Evolutionary conservation across 192 early-diverging fungal genomes (phyloP), one percentile per base, ranked within the genome.

Genomic region (Linnemannia schmuckeri): DNA sequence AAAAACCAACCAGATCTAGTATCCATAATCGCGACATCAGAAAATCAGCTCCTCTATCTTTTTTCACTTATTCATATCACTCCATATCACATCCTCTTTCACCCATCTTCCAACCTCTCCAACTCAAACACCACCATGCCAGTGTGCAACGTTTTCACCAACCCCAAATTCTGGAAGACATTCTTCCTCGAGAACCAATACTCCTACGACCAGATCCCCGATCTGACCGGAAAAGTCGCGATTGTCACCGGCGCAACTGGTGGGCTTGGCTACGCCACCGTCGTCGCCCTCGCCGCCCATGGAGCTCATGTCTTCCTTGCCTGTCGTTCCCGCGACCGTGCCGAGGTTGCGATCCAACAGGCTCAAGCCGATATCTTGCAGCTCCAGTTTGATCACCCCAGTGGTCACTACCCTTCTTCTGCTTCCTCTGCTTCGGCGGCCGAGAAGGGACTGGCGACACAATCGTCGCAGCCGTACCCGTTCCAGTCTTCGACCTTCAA

Each of bases 241-340:
- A 89, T 91, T 63, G 72, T 91, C 69, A 91, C 90, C 22, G 90
- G 90, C 9, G 81, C 81, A 27, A 91, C 70, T 7, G 71, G 71
- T 20, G 78, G 78, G 1, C 78, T 80, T 8, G 78, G 78, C 18
- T 80, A 80, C 41, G 54, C 78, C 35, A 80, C 78, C 57, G 42
- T 47, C 30, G 78, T 80, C 27, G 78, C 78, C 40, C 72, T 80
- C 12, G 78, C 78, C 20, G 78, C 71, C 12, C 71, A 74, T 47
- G 78, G 78, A 6, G 78, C 78, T 6, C 78, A 74, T 20, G 78
- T 80, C 57, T 80, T 80, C 37, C 47, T 80, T 22, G 78, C 78
- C 57, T 80, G 71, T 54, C 78, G 78, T 12, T 57, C 72, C 37
- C 49, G 42, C 9, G 71, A 63, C 37, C 72, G 73, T 2, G 78